Percentiles rank a stretch among this genome's conserved stretches.
Conservation (phyloP, 495 filamentous ascomycete genomes). For the Daldinia decipiens region DNA sequence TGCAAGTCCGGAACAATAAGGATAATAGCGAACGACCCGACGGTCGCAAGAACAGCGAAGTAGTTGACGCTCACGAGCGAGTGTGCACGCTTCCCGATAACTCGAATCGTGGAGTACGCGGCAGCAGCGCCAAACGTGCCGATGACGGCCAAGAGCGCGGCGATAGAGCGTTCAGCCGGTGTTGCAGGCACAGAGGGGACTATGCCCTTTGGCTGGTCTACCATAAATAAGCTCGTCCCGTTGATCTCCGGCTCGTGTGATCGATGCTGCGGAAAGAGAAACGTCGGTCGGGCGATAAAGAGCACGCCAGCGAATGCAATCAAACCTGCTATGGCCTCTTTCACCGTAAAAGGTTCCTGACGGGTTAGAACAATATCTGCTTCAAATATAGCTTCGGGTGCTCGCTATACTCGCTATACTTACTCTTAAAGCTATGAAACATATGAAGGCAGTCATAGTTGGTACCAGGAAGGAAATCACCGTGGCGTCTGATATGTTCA, state of each 20-base stretch:
- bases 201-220: slow-evolving; percentile 39
- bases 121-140: slow-evolving; percentile 77
- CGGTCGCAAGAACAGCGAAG: slow-evolving; percentile 71
- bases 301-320: slow-evolving; percentile 78
- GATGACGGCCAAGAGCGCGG: slow-evolving; percentile 71
- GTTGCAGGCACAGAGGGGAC: slow-evolving; percentile 54
- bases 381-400: neutral
- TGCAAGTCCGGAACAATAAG: slow-evolving; percentile 56
- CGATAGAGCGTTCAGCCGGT: slow-evolving; percentile 70
- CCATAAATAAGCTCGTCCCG: slow-evolving; percentile 38
- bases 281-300: slow-evolving; percentile 76
- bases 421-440: slow-evolving; percentile 65
- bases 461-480: slow-evolving; percentile 84
- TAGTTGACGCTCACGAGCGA: slow-evolving; percentile 83
- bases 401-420: slow-evolving; percentile 43
- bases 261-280: slow-evolving; percentile 52
- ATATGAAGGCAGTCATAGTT: slow-evolving; percentile 77
- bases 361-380: neutral
- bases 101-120: slow-evolving; percentile 78
- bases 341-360: slow-evolving; percentile 72
- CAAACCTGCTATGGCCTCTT: slow-evolving; percentile 73
- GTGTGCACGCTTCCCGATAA: slow-evolving; percentile 81
- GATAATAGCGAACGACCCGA: slow-evolving; percentile 60
- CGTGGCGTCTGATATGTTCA: slow-evolving; percentile 82
- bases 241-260: neutral